phyloP scores from a whole-genome alignment of 129 eudicot genomes.

The Pittosporum tobira region DNA sequence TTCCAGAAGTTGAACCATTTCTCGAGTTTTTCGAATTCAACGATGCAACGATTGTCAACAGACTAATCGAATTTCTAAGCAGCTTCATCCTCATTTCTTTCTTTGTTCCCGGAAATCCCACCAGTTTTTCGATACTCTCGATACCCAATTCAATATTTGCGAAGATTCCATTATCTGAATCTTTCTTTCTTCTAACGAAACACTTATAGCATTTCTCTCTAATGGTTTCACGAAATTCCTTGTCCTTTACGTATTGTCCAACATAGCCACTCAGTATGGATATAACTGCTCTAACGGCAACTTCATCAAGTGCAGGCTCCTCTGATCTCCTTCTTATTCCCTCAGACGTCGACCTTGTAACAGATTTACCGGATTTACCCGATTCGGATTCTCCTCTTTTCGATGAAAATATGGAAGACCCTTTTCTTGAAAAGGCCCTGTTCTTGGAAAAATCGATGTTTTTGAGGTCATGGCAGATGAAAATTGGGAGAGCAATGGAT shows the following conservation, averaged over 20 bases:
- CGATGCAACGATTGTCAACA: slow-evolving; percentile 44
- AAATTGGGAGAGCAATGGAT: slow-evolving; percentile 53
- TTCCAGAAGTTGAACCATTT: slow-evolving; percentile 35
- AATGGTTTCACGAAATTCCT: slow-evolving; percentile 27
- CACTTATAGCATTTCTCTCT: slow-evolving; percentile 44
- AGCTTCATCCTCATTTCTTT: slow-evolving; percentile 40
- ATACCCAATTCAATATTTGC: slow-evolving; percentile 53
- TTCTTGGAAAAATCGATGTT: slow-evolving; percentile 26
- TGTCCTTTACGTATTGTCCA: slow-evolving; percentile 43
- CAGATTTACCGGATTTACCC: slow-evolving; percentile 32
- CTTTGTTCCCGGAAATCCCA: slow-evolving; percentile 31
- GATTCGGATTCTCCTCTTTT: slow-evolving; percentile 27
- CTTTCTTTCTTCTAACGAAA: slow-evolving; percentile 19
- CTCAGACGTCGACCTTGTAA: not conserved
- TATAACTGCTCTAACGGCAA: slow-evolving; percentile 47
- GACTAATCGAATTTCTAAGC: slow-evolving; percentile 38
- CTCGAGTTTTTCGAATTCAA: slow-evolving; percentile 34
- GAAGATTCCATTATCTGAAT: slow-evolving; percentile 32
- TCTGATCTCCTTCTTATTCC: slow-evolving; percentile 13
- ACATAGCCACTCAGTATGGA: slow-evolving; percentile 51
- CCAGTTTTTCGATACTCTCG: slow-evolving; percentile 53
- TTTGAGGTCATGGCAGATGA: slow-evolving; percentile 58
- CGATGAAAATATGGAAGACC: slow-evolving; percentile 31
- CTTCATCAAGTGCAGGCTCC: slow-evolving; percentile 64
- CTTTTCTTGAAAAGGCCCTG: slow-evolving; percentile 15